Evolutionary conservation across 257 asterid species (phyloP).

Genomic region (Mentha longifolia): DNA sequence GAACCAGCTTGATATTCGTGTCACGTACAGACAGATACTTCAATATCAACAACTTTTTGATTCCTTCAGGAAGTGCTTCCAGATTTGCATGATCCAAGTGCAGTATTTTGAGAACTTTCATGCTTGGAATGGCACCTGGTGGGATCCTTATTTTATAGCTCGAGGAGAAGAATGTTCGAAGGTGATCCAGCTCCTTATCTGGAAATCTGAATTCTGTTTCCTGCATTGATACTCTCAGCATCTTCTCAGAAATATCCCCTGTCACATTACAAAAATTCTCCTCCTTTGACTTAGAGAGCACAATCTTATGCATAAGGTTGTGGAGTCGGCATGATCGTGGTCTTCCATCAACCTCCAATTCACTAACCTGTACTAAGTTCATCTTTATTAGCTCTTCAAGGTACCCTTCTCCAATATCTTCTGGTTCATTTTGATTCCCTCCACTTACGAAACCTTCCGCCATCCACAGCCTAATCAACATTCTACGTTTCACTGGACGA

Average conservation of each 20-base stretch:
- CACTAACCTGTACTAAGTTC: constrained; percentile 14
- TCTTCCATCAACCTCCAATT: constrained; percentile 33
- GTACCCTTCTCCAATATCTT: constrained; percentile 34
- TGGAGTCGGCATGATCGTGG: constrained; percentile 28
- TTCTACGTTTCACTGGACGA: constrained; percentile 17
- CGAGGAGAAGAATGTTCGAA: constrained; percentile 6
- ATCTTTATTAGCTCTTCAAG: constrained; percentile 28
- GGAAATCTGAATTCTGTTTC: background rate
- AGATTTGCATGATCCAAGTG: constrained; percentile 23
- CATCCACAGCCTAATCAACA: constrained; percentile 32
- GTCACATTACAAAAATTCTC: constrained; percentile 2
- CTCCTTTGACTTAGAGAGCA: constrained; percentile 13
- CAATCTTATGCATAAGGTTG: constrained; percentile 20
- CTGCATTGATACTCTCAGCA: constrained; percentile 18
- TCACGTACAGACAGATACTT: constrained; percentile 30
- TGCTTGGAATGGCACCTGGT: background rate
- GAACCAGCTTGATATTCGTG: constrained; percentile 14
- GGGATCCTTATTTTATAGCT: background rate
- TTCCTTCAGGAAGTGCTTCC: constrained; percentile 29
- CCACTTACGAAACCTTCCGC: constrained; percentile 25
- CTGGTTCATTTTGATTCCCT: constrained; percentile 15
- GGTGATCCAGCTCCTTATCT: background rate
- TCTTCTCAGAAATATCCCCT: background rate
- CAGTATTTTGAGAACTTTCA: constrained; percentile 18
- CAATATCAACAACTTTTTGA: constrained; percentile 22